Base-by-base conservation (phyloP, 257 asterid genomes). In the Eucommia ulmoides region DNA sequence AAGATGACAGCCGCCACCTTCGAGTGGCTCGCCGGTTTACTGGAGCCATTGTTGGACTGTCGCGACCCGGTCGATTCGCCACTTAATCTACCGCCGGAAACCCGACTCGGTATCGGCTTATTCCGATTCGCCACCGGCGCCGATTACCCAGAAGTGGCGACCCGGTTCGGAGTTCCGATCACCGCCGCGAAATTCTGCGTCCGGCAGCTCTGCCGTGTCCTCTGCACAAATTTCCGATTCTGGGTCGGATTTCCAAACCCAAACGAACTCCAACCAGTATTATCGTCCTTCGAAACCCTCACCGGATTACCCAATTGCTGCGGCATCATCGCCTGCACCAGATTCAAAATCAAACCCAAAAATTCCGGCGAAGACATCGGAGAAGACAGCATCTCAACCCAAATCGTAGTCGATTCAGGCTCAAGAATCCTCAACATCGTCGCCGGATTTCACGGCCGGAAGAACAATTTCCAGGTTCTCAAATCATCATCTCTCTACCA, bases 11-110 rank as follows among this genome's bases (percentile, higher is more conserved):
- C 74, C 1, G 67, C 91, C 11, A 76, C 85, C 0, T 87, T 87
- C 41, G 97, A 83, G 55, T 83, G 97, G 97, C 85, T 87, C 1
- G 78, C 89, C 45, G 81, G 97, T 9, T 75, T 83, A 16, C 78
- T 87, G 8, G 97, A 87, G 20, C 97, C 97, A 23, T 54, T 87
- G 3, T 84, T 87, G 49, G 97, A 87, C 26, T 80, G 93, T 50
- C 93, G 93, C 35, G 97, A 87, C 77, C 97, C 97, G 64, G 77
- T 70, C 4, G 70, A 58, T 35, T 65, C 85, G 3, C 93, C 91
- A 0, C 79, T 83, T 35, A 52, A 68, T 52, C 64, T 87, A 1
- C 52, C 84, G 5, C 80, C 77, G 3, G 93, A 81, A 52, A 49
- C 74, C 14, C 76, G 96, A 18, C 82, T 87, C 8, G 93, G 94